Percentiles rank a stretch among this genome's conserved stretches.
Conservation (phyloP, 1,284 basidiomycete species). For the Singerocomus inundabilis region DNA sequence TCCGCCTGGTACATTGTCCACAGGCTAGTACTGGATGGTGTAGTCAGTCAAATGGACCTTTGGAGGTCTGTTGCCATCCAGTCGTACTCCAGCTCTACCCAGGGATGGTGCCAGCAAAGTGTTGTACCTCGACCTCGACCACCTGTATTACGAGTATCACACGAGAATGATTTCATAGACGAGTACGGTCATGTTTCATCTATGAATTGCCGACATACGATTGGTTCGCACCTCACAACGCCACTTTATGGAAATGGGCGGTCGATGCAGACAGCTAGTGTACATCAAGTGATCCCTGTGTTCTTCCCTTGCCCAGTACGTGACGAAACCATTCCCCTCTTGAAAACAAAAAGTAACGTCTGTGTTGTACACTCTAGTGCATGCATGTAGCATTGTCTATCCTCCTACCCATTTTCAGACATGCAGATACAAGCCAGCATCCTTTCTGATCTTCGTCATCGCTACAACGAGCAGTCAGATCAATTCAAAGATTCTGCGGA, state of each 20-base stretch:
- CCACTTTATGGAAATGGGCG: constrained; percentile 3
- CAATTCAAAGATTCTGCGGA: not conserved
- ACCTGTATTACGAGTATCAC: no score
- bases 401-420: constrained; percentile 24
- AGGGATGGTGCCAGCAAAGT: no score
- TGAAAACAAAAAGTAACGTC: not conserved
- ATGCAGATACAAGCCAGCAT: constrained; percentile 40
- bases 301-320: constrained; percentile 10
- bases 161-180: no score
- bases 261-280: constrained; percentile 8
- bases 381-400: not conserved
- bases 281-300: constrained; percentile 13
- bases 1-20: no score
- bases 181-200: no score
- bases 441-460: constrained; percentile 64
- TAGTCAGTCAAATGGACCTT: no score
- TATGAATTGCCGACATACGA: no score
- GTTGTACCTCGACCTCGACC: no score
- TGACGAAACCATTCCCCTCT: constrained; percentile 1
- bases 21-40: no score
- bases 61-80: no score
- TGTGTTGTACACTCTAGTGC: no score
- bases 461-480: constrained; percentile 35
- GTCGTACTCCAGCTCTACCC: no score
- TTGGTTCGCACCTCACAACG: not conserved